Percentiles rank a stretch among this genome's conserved stretches.
These are phyloP conservation scores for Pseudopyrenochaeta lycopersici DNA, from an alignment of 2,329 filamentous ascomycete genomes.

Conservation along the genomic window DNA sequence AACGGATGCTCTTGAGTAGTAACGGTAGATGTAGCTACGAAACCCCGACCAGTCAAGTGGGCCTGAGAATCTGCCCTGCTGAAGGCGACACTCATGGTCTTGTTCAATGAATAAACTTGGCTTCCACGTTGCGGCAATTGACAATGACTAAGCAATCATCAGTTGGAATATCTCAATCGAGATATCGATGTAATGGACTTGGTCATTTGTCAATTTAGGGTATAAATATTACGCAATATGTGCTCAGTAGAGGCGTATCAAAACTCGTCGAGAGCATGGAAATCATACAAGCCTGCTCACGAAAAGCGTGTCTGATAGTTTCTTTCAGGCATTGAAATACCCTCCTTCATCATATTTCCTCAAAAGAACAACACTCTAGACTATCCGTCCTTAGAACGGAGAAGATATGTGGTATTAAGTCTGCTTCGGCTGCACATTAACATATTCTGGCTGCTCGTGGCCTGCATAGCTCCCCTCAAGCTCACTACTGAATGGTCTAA, in stretches of 20 bases:
- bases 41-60: no score
- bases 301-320: neutral
- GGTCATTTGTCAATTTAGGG: neutral
- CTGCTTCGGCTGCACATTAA: conserved; percentile 4
- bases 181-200: no score
- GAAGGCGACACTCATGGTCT: no score
- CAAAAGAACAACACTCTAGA: neutral
- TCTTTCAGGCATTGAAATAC: no score
- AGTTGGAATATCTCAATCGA: no score
- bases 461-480: conserved; percentile 17
- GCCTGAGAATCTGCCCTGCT: no score
- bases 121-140: no score
- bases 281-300: neutral
- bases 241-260: neutral
- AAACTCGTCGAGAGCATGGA: neutral
- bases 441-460: conserved; percentile 3
- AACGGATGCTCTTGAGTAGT: no score
- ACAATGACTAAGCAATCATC: no score
- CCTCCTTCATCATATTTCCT: neutral
- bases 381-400: neutral
- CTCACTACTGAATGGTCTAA: conserved; percentile 29
- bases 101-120: no score
- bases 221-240: neutral
- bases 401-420: neutral
- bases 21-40: no score